Evolutionary conservation across 163 green algal genomes (phyloP), one percentile per base, ranked within the genome.

Genomic region (Prototheca stagnorum): DNA sequence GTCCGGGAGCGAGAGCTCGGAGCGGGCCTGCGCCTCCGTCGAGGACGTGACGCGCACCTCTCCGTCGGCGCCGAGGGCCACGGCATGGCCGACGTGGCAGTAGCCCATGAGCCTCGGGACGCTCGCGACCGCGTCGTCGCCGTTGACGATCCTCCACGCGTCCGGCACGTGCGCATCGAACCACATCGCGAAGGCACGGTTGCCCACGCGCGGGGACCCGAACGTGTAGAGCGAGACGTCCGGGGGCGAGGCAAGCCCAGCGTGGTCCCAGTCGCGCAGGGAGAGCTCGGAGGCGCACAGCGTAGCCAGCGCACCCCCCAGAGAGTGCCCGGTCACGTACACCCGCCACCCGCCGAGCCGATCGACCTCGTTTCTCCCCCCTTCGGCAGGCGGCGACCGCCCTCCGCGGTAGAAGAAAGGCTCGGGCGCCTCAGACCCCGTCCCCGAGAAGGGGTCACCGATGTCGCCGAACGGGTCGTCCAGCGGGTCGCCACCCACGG

Each of bases 261-360:
- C n/a, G n/a, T n/a, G n/a, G n/a, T n/a, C 28, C 24, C 51, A 51
- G 33, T 25, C 27, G 19, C 11, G 40, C 12, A 35, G 41, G 6
- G 75, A 67, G 22, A 80, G 46, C 24, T 91, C 80, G 52, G 80
- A 91, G 0, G 81, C 73, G 49, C 63, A 75, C 16, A 92, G 61
- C 15, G 84, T 93, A 22, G 76, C 69, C 61, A 94, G 67, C 3
- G 84, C 84, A 12, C 84, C 84, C 0, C 84, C 84, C 36, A 93
- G 67, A 26, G 69, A 85, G 68, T 93, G 83, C 0, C 83, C 82
- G 0, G 82, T 92, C 2, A 91, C 35, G 21, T 70, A 72, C 17
- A 86, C 51, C 12, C 39, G 48, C 73, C 75, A 85, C 16, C n/a
- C n/a, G n/a, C n/a, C n/a, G n/a, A n/a, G n/a, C n/a, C n/a, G n/a